Evolutionary conservation across 208 protist species (phyloP).

Genomic region (Crithidia fasciculata): DNA sequence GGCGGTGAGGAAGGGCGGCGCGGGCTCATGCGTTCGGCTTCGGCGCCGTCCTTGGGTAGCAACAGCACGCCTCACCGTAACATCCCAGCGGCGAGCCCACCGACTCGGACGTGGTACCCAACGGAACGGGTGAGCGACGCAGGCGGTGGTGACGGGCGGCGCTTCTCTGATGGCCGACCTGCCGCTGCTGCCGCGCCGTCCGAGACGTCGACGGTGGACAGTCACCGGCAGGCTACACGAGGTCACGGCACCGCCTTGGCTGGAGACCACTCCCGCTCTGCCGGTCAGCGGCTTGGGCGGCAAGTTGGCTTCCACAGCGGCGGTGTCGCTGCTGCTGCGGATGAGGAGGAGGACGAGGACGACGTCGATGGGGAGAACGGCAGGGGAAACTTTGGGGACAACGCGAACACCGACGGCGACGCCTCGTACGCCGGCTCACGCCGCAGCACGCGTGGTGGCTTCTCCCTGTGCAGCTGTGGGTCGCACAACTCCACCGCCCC

Average conservation of each 20-base stretch:
- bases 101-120: not conserved
- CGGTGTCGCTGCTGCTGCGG: not conserved
- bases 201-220: not conserved
- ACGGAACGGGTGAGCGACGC: not conserved
- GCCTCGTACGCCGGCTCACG: not conserved
- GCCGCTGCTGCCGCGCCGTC: not conserved
- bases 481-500: slow-evolving; percentile 6
- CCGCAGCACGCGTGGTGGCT: slow-evolving; percentile 7
- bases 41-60: not conserved
- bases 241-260: too few relatives aligned
- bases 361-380: slow-evolving; percentile 1
- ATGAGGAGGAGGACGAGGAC: not conserved
- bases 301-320: slow-evolving; percentile 2
- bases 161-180: not conserved
- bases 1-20: not conserved
- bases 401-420: not conserved
- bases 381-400: not conserved
- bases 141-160: not conserved
- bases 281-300: not conserved
- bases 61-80: not conserved
- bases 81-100: not conserved
- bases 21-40: slow-evolving; percentile 1
- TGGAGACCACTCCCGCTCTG: not conserved
- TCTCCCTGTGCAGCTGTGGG: slow-evolving; percentile 24
- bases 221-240: not conserved